A percentile compares a stretch with the other conserved stretches of the same genome.
Evolutionary conservation across 1,284 basidiomycete genomes (phyloP).

Genomic region (Phellinidium pouzarii): DNA sequence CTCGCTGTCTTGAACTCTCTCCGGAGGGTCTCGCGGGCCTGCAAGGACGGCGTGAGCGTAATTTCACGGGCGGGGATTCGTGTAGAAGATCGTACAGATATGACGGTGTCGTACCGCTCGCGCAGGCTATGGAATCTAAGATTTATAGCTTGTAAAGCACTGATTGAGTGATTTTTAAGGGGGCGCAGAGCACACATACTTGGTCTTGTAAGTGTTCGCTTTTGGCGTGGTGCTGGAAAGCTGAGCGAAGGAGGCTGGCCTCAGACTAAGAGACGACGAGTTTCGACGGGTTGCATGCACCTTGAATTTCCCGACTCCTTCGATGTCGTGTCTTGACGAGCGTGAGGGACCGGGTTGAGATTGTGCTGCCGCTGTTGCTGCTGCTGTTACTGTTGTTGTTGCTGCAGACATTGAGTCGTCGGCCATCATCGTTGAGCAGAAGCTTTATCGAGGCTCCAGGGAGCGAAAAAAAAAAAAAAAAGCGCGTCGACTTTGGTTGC

Average conservation of each 20-base stretch:
- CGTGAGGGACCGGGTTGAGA: slow-evolving; percentile 7
- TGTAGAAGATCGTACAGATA: slow-evolving; percentile 2
- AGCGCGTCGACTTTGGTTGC: neutral
- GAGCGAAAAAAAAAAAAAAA: no score
- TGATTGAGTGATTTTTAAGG: neutral
- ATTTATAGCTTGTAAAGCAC: neutral
- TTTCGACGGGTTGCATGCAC: neutral
- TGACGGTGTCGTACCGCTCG: slow-evolving; percentile 15
- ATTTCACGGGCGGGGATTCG: neutral
- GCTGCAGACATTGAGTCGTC: neutral
- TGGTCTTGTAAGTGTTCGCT: slow-evolving; percentile 10
- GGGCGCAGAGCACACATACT: neutral
- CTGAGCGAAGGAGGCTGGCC: neutral
- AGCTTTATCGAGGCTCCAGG: neutral
- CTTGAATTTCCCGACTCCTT: slow-evolving; percentile 16
- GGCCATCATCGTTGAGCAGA: neutral
- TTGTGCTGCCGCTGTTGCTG: neutral
- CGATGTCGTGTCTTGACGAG: slow-evolving; percentile 6
- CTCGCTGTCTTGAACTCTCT: slow-evolving; percentile 13
- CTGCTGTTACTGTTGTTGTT: no score
- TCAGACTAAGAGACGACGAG: neutral
- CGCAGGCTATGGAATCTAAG: slow-evolving; percentile 9
- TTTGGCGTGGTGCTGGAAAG: slow-evolving; percentile 1
- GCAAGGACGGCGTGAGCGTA: neutral
- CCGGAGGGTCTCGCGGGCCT: slow-evolving; percentile 15